phyloP scores from a whole-genome alignment of 345 rosid species.

The Melaleuca quinquenervia region DNA sequence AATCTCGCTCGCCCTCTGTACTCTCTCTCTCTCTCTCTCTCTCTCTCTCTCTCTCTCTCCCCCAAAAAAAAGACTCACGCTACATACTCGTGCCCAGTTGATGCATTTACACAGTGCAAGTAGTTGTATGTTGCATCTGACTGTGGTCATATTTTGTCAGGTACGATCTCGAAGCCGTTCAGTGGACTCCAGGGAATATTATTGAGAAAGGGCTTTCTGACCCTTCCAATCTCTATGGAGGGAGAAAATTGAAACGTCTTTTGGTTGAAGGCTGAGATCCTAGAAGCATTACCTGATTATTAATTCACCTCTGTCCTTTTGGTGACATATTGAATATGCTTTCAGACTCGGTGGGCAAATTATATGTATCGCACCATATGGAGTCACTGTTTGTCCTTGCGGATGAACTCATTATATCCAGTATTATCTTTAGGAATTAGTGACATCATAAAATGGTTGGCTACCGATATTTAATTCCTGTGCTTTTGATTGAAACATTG shows the following conservation, averaged over 20 bases:
- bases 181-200: not conserved
- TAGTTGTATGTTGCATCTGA: not conserved
- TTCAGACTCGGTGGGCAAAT: not conserved
- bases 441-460: not conserved
- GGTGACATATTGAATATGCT: not conserved
- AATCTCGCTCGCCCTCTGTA: conserved; percentile 26
- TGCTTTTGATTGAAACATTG: not conserved
- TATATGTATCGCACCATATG: not conserved
- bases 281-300: not conserved
- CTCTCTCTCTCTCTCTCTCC: not conserved
- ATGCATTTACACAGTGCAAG: not conserved
- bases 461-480: not conserved
- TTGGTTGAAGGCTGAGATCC: not conserved
- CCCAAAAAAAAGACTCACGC: too few species aligned
- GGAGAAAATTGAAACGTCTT: not conserved
- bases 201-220: not conserved
- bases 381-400: not conserved
- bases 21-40: not conserved
- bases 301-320: not conserved
- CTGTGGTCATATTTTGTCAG: conserved; percentile 16
- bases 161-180: conserved; percentile 27
- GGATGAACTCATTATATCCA: not conserved
- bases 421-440: not conserved
- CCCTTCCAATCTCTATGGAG: not conserved
- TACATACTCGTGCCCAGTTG: not conserved